Evolutionary conservation across 257 asterid genomes (phyloP), one percentile per base, ranked within the genome.

Genomic region (Solanum medicagineum): DNA sequence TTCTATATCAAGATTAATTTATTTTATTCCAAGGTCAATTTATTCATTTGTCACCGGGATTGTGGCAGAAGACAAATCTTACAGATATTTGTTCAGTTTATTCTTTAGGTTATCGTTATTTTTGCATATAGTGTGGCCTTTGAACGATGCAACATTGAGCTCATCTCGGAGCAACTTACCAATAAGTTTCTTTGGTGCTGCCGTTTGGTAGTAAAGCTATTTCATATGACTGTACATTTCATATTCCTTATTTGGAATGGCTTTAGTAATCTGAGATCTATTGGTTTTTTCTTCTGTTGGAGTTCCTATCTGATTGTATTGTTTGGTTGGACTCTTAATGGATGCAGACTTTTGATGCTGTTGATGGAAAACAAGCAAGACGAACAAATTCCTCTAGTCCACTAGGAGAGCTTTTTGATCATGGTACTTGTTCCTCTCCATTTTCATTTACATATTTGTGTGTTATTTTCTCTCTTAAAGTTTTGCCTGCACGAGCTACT

Each of bases 291-390:
- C 32, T 65, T 45, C 84, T 73, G 63, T 11, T 53, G 83, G 66
- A 79, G 71, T 36, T 49, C 65, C 42, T 86, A 40, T 45, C 80
- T 53, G 44, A 54, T 60, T 70, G 49, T 49, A 62, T n/a, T 84
- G 85, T 59, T 71, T 60, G 59, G 42, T 77, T 86, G 87, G 85
- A 88, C 86, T 42, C 59, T 62, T 42, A 81, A 80, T 88, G 56
- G 73, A 81, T 81, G 57, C 59, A 95, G 99, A 95, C 99, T 17
- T 95, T 95, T 89, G 99, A 95, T 93, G 99, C 98, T 81, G 97
- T 95, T 84, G 99, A 95, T 86, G 99, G 99, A 60, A 95, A 95
- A 90, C 99, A 95, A 95, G 99, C 99, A 45, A 92, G 99, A 85
- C 87, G 99, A 88, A 95, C 99, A 68, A 95, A 91, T 92, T 94